Evolutionary conservation across 2,329 filamentous ascomycete genomes (phyloP).

Genomic region (Ascochyta viciae-villosae): DNA sequence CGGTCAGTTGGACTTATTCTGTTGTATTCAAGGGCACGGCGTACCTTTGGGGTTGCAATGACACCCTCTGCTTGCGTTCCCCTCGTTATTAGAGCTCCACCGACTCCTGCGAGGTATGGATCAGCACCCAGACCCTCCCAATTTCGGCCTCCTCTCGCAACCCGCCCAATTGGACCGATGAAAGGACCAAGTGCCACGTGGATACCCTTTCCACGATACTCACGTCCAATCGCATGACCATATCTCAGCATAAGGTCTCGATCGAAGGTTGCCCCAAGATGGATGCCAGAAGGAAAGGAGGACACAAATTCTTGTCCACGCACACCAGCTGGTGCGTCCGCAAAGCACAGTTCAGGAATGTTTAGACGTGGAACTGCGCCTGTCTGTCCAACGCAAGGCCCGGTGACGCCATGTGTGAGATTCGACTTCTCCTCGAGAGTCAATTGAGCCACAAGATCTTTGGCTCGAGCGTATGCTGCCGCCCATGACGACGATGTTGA

Average conservation of each 20-base stretch:
- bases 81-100: slow-evolving; percentile 55
- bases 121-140: slow-evolving; percentile 78
- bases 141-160: slow-evolving; percentile 73
- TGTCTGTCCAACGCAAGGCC: slow-evolving; percentile 46
- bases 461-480: slow-evolving; percentile 46
- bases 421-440: slow-evolving; percentile 54
- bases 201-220: slow-evolving; percentile 74
- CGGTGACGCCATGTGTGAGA: slow-evolving; percentile 45
- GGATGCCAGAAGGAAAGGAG: slow-evolving; percentile 40
- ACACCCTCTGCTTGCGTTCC: slow-evolving; percentile 63
- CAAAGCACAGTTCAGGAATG: slow-evolving; percentile 49
- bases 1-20: slow-evolving; percentile 29
- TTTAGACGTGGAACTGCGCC: slow-evolving; percentile 46
- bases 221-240: slow-evolving; percentile 71
- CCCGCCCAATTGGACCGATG: slow-evolving; percentile 73
- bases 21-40: background rate
- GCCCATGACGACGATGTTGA: slow-evolving; percentile 35
- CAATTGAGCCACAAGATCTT: slow-evolving; percentile 49
- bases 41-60: slow-evolving; percentile 32
- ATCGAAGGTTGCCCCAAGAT: slow-evolving; percentile 72
- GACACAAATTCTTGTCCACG: slow-evolving; percentile 42
- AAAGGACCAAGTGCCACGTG: slow-evolving; percentile 74
- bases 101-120: slow-evolving; percentile 66
- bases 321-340: slow-evolving; percentile 48
- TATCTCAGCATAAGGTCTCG: slow-evolving; percentile 72